Base-by-base conservation (phyloP, 306 rosid species). In the Prunus mira region DNA sequence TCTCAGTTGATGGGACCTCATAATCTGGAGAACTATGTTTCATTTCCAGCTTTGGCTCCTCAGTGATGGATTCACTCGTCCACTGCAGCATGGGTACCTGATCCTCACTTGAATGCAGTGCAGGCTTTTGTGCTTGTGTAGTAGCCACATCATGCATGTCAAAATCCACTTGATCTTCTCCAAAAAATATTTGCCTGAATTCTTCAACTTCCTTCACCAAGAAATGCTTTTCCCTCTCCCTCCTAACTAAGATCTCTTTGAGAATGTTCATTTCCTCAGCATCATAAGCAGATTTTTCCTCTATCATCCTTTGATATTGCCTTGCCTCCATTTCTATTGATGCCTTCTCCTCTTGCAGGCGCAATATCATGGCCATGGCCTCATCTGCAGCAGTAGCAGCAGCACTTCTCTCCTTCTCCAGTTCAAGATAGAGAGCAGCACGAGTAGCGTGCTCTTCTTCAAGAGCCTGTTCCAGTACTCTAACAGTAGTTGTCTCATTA, bases 331-430 rank as follows among this genome's bases (percentile, higher is more conserved):
- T 87, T 78, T 82, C 91, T 67, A 87, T 76, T 7, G 70, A 84
- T 15, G 88, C 88, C 80, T 87, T 87, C 78, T 84, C 91, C 69
- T 87, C 85, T 70, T 87, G 88, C 14, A 87, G 83, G 25, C 88
- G 86, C 62, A 84, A 69, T 46, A 87, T 87, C 91, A 87, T 87
- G 27, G 88, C 85, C 91, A 87, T 87, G 69, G 87, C 87, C 77
- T 82, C 91, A 75, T 87, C 88, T 54, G 91, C 84, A 41, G 91
- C 91, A 14, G 80, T 60, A 27, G 87, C 83, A 75, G 88, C 84
- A 22, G 84, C 85, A 78, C 79, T 80, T 84, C 91, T 84, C 78
- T 87, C 91, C 72, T 87, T 82, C 87, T 87, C 91, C 25, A 87
- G 88, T 20, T 87, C 91, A 70, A 80, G 61, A 55, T 82, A 82